phyloP scores from a whole-genome alignment of 306 rosid species.

The Pyrus communis region DNA sequence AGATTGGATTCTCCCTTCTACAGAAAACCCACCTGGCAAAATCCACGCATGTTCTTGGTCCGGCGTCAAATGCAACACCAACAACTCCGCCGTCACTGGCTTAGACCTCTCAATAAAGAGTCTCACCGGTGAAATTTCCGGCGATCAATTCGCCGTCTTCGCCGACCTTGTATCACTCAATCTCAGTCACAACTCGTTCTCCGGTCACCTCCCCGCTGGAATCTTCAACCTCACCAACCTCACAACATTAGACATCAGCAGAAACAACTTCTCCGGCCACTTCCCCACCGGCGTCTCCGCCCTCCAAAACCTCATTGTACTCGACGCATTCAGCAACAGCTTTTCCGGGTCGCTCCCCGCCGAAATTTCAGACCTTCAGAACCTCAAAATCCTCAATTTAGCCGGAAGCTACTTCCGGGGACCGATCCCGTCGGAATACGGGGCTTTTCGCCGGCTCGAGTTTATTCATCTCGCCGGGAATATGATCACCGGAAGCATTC shows the following conservation, averaged over 20 bases:
- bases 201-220: slow-evolving; percentile 56
- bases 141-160: slow-evolving; percentile 55
- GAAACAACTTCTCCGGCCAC: slow-evolving; percentile 80
- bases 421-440: slow-evolving; percentile 75
- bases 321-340: slow-evolving; percentile 90
- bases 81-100: slow-evolving; percentile 47
- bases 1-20: slow-evolving; percentile 56
- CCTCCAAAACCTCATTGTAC: slow-evolving; percentile 39
- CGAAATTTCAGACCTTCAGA: slow-evolving; percentile 45
- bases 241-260: slow-evolving; percentile 60
- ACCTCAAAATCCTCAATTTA: slow-evolving; percentile 62
- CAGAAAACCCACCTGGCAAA: slow-evolving; percentile 33
- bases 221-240: slow-evolving; percentile 66
- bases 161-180: slow-evolving; percentile 57
- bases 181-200: slow-evolving; percentile 65
- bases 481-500: slow-evolving; percentile 61
- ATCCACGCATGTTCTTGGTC: slow-evolving; percentile 77
- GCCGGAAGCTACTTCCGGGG: slow-evolving; percentile 91
- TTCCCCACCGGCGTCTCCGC: slow-evolving; percentile 56
- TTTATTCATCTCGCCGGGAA: slow-evolving; percentile 86
- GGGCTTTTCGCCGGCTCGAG: slow-evolving; percentile 67
- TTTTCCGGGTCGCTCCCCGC: slow-evolving; percentile 69
- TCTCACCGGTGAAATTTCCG: slow-evolving; percentile 52
- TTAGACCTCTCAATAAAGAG: slow-evolving; percentile 71
- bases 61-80: slow-evolving; percentile 56